These are phyloP conservation scores for Alnus glutinosa DNA, from an alignment of 306 rosid genomes.

Conservation along the genomic window DNA sequence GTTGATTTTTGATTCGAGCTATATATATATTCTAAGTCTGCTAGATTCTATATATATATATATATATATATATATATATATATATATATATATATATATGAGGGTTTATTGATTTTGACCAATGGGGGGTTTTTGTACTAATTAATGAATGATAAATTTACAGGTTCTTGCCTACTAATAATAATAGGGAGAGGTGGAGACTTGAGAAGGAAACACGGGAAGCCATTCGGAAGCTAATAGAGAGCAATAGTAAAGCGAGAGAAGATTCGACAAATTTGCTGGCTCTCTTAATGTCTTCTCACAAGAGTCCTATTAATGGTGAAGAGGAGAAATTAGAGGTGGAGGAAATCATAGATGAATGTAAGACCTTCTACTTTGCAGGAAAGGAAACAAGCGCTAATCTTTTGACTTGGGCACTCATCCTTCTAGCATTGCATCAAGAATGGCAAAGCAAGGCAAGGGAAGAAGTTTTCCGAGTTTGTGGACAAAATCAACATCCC, in stretches of 20 bases:
- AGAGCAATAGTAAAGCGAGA: conserved; percentile 10
- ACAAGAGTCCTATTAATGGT: conserved; percentile 33
- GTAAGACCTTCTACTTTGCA: conserved; percentile 51
- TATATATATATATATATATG: too few relatives aligned
- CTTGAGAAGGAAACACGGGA: conserved; percentile 40
- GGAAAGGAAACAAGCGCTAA: conserved; percentile 55
- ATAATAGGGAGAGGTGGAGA: conserved; percentile 52
- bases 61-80: too few relatives aligned
- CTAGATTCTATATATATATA: too few relatives aligned
- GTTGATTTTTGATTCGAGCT: too few relatives aligned
- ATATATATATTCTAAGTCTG: too few relatives aligned
- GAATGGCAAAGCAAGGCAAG: conserved; percentile 62
- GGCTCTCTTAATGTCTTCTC: conserved; percentile 41
- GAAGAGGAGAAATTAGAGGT: conserved; percentile 39
- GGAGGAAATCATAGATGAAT: conserved; percentile 46
- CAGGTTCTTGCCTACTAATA: conserved; percentile 59
- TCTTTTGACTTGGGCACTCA: conserved; percentile 48
- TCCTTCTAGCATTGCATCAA: conserved; percentile 46
- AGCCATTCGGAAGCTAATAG: conserved; percentile 35
- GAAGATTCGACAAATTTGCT: conserved; percentile 40
- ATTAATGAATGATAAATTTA: background rate
- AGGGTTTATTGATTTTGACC: too few relatives aligned
- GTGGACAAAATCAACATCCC: conserved; percentile 32
- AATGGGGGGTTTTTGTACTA: too few relatives aligned
- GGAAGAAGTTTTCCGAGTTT: conserved; percentile 41